phyloP scores from a whole-genome alignment of 2,329 filamentous ascomycete species.

The Neoascochyta sp. region DNA sequence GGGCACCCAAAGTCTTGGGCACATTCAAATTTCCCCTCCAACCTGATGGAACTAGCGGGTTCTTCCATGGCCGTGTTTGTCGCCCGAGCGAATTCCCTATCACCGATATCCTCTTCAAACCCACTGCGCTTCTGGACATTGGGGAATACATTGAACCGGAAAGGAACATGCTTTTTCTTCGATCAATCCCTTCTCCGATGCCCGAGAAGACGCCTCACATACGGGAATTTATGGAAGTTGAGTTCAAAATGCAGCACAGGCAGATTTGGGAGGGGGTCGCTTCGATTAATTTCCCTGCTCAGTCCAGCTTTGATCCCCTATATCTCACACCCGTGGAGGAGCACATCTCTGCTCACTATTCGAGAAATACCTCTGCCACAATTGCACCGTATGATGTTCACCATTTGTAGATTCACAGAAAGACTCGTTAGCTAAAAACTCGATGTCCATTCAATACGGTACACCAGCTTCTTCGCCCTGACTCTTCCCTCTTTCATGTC shows the following conservation, averaged over 20 bases:
- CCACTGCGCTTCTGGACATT: background rate
- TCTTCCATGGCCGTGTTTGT: background rate
- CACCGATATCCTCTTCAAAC: background rate
- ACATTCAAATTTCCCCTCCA: background rate
- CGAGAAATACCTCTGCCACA: background rate
- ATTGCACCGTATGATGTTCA: background rate
- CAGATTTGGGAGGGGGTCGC: constrained; percentile 1
- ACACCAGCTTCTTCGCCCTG: background rate
- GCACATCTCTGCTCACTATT: constrained; percentile 1
- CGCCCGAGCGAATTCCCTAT: background rate
- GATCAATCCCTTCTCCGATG: background rate
- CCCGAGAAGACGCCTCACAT: background rate
- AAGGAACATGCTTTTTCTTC: background rate
- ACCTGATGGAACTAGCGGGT: background rate
- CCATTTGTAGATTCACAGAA: background rate
- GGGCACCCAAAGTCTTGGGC: constrained; percentile 5
- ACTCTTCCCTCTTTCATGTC: background rate
- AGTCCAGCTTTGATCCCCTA: background rate
- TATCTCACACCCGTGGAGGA: background rate
- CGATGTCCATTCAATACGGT: background rate
- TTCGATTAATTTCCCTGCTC: background rate
- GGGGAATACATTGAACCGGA: background rate
- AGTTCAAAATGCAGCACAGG: background rate
- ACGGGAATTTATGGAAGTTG: background rate
- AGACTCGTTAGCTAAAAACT: too few relatives aligned